phyloP scores from a whole-genome alignment of 108 stramenopile species.

The Epipyxis sp. region DNA sequence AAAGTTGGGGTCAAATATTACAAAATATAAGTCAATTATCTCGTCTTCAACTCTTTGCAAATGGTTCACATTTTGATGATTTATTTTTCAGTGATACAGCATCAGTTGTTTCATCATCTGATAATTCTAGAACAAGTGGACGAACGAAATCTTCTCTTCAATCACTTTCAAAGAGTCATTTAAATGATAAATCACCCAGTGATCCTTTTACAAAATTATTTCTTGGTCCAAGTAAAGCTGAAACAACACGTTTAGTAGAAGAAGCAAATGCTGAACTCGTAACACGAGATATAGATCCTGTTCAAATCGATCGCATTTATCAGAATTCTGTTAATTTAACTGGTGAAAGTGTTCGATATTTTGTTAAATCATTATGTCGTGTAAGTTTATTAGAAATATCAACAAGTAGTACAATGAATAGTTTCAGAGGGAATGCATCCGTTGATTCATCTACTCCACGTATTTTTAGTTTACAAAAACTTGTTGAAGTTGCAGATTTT shows the following conservation, averaged over 20 bases:
- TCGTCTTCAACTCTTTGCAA: conserved; percentile 56
- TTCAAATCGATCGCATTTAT: conserved; percentile 36
- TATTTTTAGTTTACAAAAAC: conserved; percentile 89
- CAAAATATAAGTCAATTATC: conserved; percentile 80
- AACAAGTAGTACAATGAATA: conserved; percentile 27
- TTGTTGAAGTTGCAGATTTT: conserved; percentile 95
- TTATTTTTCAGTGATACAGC: background rate
- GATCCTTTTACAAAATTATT: conserved; percentile 31
- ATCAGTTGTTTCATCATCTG: background rate
- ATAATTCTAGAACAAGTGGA: background rate
- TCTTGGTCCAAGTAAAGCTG: conserved; percentile 13
- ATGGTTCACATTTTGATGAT: conserved; percentile 38
- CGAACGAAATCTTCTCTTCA: background rate
- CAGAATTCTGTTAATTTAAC: conserved; percentile 30
- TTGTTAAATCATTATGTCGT: conserved; percentile 33
- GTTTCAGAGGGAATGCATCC: background rate
- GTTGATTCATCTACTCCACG: conserved; percentile 69
- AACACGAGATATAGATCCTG: conserved; percentile 31
- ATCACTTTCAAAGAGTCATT: background rate
- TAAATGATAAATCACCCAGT: no score
- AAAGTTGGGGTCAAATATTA: conserved; percentile 86
- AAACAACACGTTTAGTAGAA: conserved; percentile 32
- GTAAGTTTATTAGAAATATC: conserved; percentile 33
- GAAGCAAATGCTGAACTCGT: conserved; percentile 36
- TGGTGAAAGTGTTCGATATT: conserved; percentile 10